Base-by-base conservation (phyloP, 495 filamentous ascomycete species). In the Neurospora africana region DNA sequence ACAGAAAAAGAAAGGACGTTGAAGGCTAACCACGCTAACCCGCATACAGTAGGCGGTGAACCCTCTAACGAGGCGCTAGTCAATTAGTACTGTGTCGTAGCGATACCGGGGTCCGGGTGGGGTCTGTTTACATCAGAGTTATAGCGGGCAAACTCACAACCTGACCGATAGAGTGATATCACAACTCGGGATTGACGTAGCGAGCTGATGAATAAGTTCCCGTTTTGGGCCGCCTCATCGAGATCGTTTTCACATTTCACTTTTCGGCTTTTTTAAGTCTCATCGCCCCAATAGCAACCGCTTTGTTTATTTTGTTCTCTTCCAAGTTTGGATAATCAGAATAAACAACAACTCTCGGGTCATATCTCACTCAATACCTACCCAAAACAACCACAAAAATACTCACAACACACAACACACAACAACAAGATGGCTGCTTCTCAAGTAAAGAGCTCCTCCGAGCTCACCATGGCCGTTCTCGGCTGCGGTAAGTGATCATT, bases 391-490 rank as follows among this genome's bases (percentile, higher is more conserved):
- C 73, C 71, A 40, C 15, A 72, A 40, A 39, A 44, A 70, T 38
- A 70, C 69, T 13, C 36, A 8, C 40, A 70, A 53, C 27, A 23
- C 23, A 36, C 37, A 44, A 74, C 33, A 36, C 70, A 36, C 53
- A 68, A 19, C 13, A 69, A 69, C 68, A 76, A 71, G 33, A 76
- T 76, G 75, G 73, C 73, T 74, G 23, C 41, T 40, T 27, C 67
- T 70, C 68, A 73, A 36, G 73, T 72, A 35, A 78, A 78, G 68
- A 78, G 78, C 72, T 78, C 80, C 58, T 78, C 81, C 17, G 85
- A 87, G 70, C 81, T 91, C 74, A 92, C 89, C 70, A 83, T 93
- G 78, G 87, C 91, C 39, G 86, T 93, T 69, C 81, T 93, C 33
- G 91, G 91, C 74, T 92, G 90, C 80, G 91, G 91, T 91, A 85